These are phyloP conservation scores for Trametes elegans DNA, from an alignment of 768 basidiomycete species.

Conservation along the genomic window DNA sequence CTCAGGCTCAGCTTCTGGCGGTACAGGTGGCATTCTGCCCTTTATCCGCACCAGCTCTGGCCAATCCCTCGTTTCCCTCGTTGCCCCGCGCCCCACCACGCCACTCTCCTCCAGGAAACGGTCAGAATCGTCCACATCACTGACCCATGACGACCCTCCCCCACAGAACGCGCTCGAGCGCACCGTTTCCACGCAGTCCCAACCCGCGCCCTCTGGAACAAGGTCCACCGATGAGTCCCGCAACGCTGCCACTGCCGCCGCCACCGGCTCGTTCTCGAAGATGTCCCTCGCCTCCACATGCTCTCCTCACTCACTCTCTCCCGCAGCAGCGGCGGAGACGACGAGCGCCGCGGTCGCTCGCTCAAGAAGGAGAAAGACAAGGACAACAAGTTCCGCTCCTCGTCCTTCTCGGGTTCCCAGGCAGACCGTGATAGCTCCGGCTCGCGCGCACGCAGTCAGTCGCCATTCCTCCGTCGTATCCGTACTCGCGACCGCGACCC, in stretches of 20 bases:
- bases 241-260: too few species aligned
- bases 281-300: constrained; percentile 66
- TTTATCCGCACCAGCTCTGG: constrained; percentile 28
- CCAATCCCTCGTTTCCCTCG: constrained; percentile 26
- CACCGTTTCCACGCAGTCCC: constrained; percentile 29
- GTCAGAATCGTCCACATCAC: constrained; percentile 31
- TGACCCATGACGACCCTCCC: constrained; percentile 42
- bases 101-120: constrained; percentile 29
- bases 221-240: constrained; percentile 23
- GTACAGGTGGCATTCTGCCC: constrained; percentile 17
- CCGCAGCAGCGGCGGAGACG: constrained; percentile 37
- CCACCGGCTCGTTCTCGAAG: constrained; percentile 54
- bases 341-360: constrained; percentile 54
- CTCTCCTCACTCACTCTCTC: constrained; percentile 64
- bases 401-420: constrained; percentile 46
- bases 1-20: constrained; percentile 8
- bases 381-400: constrained; percentile 28
- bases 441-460: constrained; percentile 69
- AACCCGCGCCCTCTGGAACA: constrained; percentile 19
- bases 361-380: constrained; percentile 37
- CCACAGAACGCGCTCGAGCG: constrained; percentile 56
- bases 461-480: constrained; percentile 78
- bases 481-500: constrained; percentile 47
- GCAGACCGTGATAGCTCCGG: constrained; percentile 29
- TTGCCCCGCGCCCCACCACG: constrained; percentile 29